phyloP scores from a whole-genome alignment of 202 grass and related monocot species.

The Panicum hallii region DNA sequence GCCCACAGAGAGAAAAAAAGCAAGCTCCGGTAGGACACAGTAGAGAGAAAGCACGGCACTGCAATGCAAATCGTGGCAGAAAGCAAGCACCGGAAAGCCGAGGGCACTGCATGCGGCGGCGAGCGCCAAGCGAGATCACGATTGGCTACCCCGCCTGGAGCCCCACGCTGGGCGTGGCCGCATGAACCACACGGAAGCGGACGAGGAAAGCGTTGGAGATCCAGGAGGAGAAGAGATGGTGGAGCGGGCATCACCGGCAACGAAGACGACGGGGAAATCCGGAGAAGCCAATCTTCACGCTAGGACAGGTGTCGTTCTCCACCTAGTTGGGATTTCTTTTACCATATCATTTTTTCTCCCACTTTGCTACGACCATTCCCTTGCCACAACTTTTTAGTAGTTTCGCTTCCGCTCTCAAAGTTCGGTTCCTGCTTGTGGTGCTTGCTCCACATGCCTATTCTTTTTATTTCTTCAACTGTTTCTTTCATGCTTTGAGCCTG shows the following conservation, averaged over 20 bases:
- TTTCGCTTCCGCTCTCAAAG: conserved; percentile 17
- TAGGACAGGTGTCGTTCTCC: conserved; percentile 6
- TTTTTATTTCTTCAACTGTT: conserved; percentile 7
- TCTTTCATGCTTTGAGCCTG: conserved; percentile 38
- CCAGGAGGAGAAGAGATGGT: background rate
- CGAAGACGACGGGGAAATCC: background rate
- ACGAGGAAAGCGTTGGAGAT: conserved; percentile 5
- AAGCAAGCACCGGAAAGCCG: background rate
- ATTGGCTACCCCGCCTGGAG: background rate
- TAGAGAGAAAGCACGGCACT: background rate
- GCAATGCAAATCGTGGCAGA: background rate
- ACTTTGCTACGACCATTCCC: background rate
- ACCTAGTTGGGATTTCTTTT: conserved; percentile 12
- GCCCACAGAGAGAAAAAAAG: background rate
- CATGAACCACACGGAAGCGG: conserved; percentile 32
- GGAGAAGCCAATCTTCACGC: conserved; percentile 12
- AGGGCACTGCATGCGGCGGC: background rate
- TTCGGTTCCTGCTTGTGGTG: conserved; percentile 8
- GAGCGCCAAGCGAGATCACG: background rate
- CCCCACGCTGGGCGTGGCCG: background rate
- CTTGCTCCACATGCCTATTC: conserved; percentile 20
- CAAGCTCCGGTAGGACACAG: background rate
- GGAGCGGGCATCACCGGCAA: background rate
- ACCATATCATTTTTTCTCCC: background rate
- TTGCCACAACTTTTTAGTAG: conserved; percentile 18